These are phyloP conservation scores for Cyclocybe aegerita DNA, from an alignment of 768 basidiomycete genomes.

Conservation along the genomic window DNA sequence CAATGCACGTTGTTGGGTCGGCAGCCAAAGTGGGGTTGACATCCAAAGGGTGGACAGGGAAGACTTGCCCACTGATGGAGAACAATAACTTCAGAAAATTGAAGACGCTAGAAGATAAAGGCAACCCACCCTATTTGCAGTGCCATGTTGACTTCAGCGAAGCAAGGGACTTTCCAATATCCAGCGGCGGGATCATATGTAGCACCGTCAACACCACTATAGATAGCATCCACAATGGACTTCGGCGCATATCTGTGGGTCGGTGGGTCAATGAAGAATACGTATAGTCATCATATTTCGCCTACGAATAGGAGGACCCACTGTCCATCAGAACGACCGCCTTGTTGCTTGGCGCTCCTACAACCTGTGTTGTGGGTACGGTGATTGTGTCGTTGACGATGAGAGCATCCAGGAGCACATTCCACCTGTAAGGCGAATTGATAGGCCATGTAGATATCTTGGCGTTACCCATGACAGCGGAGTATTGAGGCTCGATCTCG, in stretches of 20 bases:
- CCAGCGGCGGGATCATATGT: conserved; percentile 47
- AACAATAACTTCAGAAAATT: conserved; percentile 8
- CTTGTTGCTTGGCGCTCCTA: conserved; percentile 60
- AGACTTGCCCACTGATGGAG: conserved; percentile 61
- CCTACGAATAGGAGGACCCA: conserved; percentile 80
- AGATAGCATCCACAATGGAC: conserved; percentile 68
- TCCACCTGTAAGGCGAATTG: conserved; percentile 67
- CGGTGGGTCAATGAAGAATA: conserved; percentile 4
- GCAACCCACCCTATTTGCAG: conserved; percentile 69
- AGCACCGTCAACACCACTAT: conserved; percentile 65
- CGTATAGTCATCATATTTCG: not conserved
- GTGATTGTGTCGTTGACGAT: conserved; percentile 55
- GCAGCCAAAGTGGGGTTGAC: conserved; percentile 49
- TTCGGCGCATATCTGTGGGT: conserved; percentile 62
- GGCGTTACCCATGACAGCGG: conserved; percentile 52
- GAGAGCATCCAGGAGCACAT: conserved; percentile 71
- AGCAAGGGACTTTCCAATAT: conserved; percentile 76
- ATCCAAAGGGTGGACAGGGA: conserved; percentile 80
- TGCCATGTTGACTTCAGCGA: conserved; percentile 73
- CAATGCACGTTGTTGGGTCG: conserved; percentile 57
- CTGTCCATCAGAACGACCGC: conserved; percentile 79
- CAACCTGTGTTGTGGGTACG: conserved; percentile 53
- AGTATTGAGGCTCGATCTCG: conserved; percentile 65
- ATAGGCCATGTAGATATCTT: conserved; percentile 76
- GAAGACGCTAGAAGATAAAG: not conserved